These are phyloP conservation scores for Trichoderma polysporum DNA, from an alignment of 2,329 filamentous ascomycete species.

Conservation along the genomic window DNA sequence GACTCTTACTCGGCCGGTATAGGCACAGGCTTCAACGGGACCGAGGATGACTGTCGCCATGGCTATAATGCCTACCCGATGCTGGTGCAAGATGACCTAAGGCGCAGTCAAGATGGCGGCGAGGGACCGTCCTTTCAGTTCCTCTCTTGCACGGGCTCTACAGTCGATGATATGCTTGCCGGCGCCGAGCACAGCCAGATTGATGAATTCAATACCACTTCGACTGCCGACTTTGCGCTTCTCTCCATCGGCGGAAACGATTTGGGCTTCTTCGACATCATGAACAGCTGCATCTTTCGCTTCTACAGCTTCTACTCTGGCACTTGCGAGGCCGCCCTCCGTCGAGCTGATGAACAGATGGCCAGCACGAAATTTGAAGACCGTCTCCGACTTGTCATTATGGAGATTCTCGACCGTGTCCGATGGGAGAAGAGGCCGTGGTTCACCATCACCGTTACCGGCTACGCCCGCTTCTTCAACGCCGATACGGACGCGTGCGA, in stretches of 20 bases:
- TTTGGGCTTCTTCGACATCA: slow-evolving; percentile 50
- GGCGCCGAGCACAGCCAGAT: slow-evolving; percentile 42
- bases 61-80: slow-evolving; percentile 44
- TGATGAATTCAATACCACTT: slow-evolving; percentile 40
- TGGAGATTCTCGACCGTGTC: slow-evolving; percentile 45
- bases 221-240: slow-evolving; percentile 43
- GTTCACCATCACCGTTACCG: slow-evolving; percentile 47
- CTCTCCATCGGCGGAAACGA: slow-evolving; percentile 51
- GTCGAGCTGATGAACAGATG: slow-evolving; percentile 35
- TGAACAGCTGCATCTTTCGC: slow-evolving; percentile 51
- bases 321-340: slow-evolving; percentile 44
- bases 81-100: slow-evolving; percentile 42
- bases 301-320: slow-evolving; percentile 51
- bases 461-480: slow-evolving; percentile 51
- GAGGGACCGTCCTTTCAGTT: slow-evolving; percentile 40
- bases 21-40: slow-evolving; percentile 43
- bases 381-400: slow-evolving; percentile 40
- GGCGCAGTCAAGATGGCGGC: not conserved
- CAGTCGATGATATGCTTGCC: slow-evolving; percentile 40
- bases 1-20: slow-evolving; percentile 52
- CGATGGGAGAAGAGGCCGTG: slow-evolving; percentile 45
- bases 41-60: slow-evolving; percentile 43
- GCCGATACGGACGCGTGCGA: slow-evolving; percentile 45
- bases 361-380: slow-evolving; percentile 39
- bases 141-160: slow-evolving; percentile 49